These are phyloP conservation scores for Linnemannia schmuckeri DNA, from an alignment of 192 early-diverging fungal species.

Conservation along the genomic window DNA sequence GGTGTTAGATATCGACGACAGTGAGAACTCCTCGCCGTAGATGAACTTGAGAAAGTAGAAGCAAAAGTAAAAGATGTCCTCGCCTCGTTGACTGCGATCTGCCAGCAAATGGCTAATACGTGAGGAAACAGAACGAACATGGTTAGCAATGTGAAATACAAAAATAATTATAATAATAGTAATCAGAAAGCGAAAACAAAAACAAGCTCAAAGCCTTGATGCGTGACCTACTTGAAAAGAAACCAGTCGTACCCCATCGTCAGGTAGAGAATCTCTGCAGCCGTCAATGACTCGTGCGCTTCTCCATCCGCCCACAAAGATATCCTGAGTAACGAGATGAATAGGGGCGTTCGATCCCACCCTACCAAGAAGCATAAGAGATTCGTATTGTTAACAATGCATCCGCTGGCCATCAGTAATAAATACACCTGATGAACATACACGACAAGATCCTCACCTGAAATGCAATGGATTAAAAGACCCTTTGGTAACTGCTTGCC, in stretches of 20 bases:
- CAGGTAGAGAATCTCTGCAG: conserved; percentile 55
- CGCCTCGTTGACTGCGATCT: conserved; percentile 52
- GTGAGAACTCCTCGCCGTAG: conserved; percentile 50
- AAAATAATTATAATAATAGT: too few species aligned
- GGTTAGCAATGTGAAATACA: neutral
- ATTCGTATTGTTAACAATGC: neutral
- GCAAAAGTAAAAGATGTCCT: conserved; percentile 59
- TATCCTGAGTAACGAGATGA: conserved; percentile 50
- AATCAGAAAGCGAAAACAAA: neutral
- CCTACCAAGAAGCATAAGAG: conserved; percentile 14
- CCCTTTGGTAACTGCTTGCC: conserved; percentile 21
- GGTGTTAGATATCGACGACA: conserved; percentile 25
- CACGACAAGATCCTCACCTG: conserved; percentile 8
- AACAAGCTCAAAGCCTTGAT: neutral
- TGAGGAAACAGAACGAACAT: neutral
- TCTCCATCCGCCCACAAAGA: conserved; percentile 56
- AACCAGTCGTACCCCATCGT: conserved; percentile 59
- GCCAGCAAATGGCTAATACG: conserved; percentile 38
- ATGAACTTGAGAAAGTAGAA: conserved; percentile 57
- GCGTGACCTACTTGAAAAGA: conserved; percentile 44
- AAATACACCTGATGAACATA: neutral
- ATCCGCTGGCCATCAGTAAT: neutral
- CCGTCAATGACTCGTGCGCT: conserved; percentile 49
- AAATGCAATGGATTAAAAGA: conserved; percentile 48
- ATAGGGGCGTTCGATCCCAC: conserved; percentile 56